phyloP scores from a whole-genome alignment of 805 yeast genomes.

The Lipomyces anomalus region DNA sequence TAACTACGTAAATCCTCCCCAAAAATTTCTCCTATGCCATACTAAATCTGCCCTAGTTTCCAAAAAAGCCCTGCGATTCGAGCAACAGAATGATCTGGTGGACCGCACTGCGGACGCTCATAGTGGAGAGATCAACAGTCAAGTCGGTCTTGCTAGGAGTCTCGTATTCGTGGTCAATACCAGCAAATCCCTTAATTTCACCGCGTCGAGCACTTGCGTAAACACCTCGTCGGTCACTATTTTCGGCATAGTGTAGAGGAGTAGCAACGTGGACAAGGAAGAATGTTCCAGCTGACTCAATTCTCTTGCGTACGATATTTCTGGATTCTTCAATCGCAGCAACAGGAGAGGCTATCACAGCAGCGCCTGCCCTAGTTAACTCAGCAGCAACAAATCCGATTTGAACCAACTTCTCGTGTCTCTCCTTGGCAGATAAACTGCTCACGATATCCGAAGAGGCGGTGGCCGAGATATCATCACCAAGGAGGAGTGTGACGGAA shows the following conservation, averaged over 20 bases:
- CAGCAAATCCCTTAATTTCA: conserved; percentile 45
- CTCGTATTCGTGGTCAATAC: conserved; percentile 44
- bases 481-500: conserved; percentile 56
- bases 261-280: conserved; percentile 49
- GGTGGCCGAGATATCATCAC: conserved; percentile 39
- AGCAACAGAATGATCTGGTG: conserved; percentile 66
- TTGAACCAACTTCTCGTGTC: conserved; percentile 39
- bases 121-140: conserved; percentile 48
- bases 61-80: conserved; percentile 78
- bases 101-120: conserved; percentile 62
- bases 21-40: too few relatives aligned
- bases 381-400: conserved; percentile 66
- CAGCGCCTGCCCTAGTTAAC: conserved; percentile 83
- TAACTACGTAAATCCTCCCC: too few relatives aligned
- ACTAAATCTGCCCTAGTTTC: too few relatives aligned
- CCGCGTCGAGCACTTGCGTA: conserved; percentile 42
- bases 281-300: conserved; percentile 48
- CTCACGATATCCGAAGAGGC: conserved; percentile 39
- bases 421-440: conserved; percentile 38
- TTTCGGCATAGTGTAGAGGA: conserved; percentile 42
- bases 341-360: conserved; percentile 66
- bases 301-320: conserved; percentile 38
- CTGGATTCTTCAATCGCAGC: conserved; percentile 44
- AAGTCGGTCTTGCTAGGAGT: conserved; percentile 53
- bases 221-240: conserved; percentile 48